Percentiles rank a stretch among this genome's conserved stretches.
These are phyloP conservation scores for Schizothecium vesticola DNA, from an alignment of 495 filamentous ascomycete species.

Conservation along the genomic window DNA sequence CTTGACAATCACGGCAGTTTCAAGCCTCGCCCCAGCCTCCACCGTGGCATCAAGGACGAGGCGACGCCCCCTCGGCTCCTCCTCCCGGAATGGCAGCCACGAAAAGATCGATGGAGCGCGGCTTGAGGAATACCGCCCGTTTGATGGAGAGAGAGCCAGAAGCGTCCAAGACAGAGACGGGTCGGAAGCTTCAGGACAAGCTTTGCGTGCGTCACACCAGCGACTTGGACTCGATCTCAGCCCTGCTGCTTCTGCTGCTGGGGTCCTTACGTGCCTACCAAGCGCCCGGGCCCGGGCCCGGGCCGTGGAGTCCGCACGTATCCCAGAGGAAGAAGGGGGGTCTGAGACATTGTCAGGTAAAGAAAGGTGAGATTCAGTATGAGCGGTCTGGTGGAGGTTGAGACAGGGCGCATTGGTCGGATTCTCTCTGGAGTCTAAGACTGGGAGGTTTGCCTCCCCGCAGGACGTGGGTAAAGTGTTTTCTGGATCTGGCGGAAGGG, in stretches of 20 bases:
- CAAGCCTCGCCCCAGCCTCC: background rate
- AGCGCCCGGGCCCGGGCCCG: background rate
- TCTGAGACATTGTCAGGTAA: background rate
- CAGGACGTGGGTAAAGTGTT: background rate
- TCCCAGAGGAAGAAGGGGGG: background rate
- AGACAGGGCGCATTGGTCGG: background rate
- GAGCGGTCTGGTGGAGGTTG: background rate
- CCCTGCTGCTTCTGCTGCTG: background rate
- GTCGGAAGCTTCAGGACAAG: background rate
- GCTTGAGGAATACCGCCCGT: background rate
- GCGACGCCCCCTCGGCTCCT: background rate
- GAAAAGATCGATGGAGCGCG: background rate
- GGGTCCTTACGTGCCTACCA: background rate
- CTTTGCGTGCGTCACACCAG: background rate
- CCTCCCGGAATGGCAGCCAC: background rate
- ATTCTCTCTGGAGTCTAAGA: background rate
- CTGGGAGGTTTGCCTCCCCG: background rate
- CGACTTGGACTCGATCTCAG: background rate
- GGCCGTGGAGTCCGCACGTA: background rate
- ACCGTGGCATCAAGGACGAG: background rate
- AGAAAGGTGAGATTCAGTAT: background rate
- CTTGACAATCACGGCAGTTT: background rate
- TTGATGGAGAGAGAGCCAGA: background rate
- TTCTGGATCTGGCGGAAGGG: background rate
- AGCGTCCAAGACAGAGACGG: too few species aligned